Conservation (phyloP, 345 rosid species). For the Boechera divaricarpa region DNA sequence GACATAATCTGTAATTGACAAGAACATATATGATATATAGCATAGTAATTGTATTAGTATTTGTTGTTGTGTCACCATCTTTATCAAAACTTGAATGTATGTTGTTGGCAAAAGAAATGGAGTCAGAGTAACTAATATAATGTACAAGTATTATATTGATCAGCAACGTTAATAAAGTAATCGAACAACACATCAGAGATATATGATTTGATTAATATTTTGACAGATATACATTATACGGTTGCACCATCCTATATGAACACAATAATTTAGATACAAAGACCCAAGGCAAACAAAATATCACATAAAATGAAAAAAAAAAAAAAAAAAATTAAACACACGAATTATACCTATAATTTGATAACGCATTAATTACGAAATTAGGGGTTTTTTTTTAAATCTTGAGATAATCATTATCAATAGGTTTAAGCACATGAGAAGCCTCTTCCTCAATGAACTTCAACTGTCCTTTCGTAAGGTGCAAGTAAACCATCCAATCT, state of each 20-base stretch:
- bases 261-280: slow-evolving; percentile 24
- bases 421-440: slow-evolving; percentile 49
- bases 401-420: slow-evolving; percentile 49
- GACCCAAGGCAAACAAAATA: slow-evolving; percentile 16
- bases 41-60: neutral
- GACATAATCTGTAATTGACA: neutral
- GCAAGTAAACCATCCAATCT: slow-evolving; percentile 65
- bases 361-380: neutral
- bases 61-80: neutral
- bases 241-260: neutral
- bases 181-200: slow-evolving; percentile 4
- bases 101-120: neutral
- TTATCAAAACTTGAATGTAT: neutral
- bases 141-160: slow-evolving; percentile 8
- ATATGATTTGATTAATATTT: slow-evolving; percentile 12
- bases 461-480: slow-evolving; percentile 49
- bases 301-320: neutral
- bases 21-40: neutral
- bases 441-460: slow-evolving; percentile 52
- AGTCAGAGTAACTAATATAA: neutral
- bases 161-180: slow-evolving; percentile 7
- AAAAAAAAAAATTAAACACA: slow-evolving; percentile 1
- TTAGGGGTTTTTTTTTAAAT: slow-evolving; percentile 21
- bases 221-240: slow-evolving; percentile 17
- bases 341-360: neutral